A percentile compares a stretch with the other conserved stretches of the same genome.
Evolutionary conservation across 2,329 filamentous ascomycete genomes (phyloP).

Genomic region (Phaeosphaeriaceae sp.): DNA sequence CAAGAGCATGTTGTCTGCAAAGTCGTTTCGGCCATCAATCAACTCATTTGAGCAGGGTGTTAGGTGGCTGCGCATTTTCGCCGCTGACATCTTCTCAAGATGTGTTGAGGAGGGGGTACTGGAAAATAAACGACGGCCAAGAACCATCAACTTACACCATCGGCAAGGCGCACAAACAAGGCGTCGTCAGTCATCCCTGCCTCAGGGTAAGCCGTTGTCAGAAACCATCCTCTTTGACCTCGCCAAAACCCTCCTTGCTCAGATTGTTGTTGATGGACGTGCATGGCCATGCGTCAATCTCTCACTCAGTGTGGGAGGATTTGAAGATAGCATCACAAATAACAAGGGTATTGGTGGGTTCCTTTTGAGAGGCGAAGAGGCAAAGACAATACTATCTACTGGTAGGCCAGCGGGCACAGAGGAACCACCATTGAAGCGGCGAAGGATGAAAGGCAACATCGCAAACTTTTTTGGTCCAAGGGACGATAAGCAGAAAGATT

Average conservation of each 20-base stretch:
- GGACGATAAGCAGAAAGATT: slow-evolving; percentile 41
- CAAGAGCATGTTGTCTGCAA: slow-evolving; percentile 96
- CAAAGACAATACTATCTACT: slow-evolving; percentile 53
- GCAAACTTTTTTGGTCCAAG: slow-evolving; percentile 44
- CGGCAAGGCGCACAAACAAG: slow-evolving; percentile 74
- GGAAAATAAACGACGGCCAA: slow-evolving; percentile 85
- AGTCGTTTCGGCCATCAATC: slow-evolving; percentile 88
- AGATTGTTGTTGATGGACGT: slow-evolving; percentile 77
- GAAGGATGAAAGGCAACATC: slow-evolving; percentile 44
- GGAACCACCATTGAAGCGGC: slow-evolving; percentile 39
- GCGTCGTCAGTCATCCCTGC: slow-evolving; percentile 78
- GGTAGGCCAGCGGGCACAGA: slow-evolving; percentile 15
- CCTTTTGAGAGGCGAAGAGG: slow-evolving; percentile 70
- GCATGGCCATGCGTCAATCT: slow-evolving; percentile 94
- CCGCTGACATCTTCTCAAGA: slow-evolving; percentile 86
- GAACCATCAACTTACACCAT: slow-evolving; percentile 84
- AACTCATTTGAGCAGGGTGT: slow-evolving; percentile 77
- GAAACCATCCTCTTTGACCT: slow-evolving; percentile 76
- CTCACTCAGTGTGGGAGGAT: slow-evolving; percentile 86
- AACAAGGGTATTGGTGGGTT: slow-evolving; percentile 89
- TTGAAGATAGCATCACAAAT: slow-evolving; percentile 83
- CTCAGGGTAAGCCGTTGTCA: slow-evolving; percentile 74
- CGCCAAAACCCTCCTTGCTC: slow-evolving; percentile 75
- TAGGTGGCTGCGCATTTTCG: slow-evolving; percentile 90
- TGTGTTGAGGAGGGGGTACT: slow-evolving; percentile 89